phyloP scores from a whole-genome alignment of 2,329 filamentous ascomycete species.

The Kalmusia sp. region DNA sequence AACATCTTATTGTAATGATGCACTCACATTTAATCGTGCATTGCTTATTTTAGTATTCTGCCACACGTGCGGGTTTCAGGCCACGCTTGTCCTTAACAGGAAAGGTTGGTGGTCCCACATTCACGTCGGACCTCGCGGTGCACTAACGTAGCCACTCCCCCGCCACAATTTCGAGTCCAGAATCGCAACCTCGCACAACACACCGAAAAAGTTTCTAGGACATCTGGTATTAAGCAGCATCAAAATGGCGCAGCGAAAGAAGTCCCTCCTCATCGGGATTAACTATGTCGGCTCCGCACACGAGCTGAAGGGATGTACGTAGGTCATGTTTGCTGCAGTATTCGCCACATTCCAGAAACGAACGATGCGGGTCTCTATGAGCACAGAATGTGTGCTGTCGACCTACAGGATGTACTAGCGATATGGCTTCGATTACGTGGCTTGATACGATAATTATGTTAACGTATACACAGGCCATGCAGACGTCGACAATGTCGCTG shows the following conservation, averaged over 20 bases:
- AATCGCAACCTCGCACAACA: no score
- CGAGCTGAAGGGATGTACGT: constrained; percentile 52
- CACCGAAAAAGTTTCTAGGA: not conserved
- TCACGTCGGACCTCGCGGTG: not conserved
- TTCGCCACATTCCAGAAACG: no score
- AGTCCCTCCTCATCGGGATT: constrained; percentile 62
- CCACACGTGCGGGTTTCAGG: not conserved
- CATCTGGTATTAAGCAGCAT: not conserved
- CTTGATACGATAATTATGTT: no score
- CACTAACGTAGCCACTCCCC: not conserved
- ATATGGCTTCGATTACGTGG: no score
- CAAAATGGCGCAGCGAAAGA: constrained; percentile 39
- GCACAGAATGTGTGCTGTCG: no score
- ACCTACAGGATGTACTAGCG: no score
- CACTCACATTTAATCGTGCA: no score
- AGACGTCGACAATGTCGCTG: constrained; percentile 57
- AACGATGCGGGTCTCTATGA: no score
- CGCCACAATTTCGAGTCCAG: no score
- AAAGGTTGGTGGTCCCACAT: not conserved
- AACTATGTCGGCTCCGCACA: constrained; percentile 57
- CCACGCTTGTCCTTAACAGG: constrained; percentile 1
- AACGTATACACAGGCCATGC: constrained; percentile 37
- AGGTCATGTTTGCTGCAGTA: not conserved
- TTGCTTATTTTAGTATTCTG: no score
- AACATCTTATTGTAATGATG: no score